A percentile compares a stretch with the other conserved stretches of the same genome.
These are phyloP conservation scores for Podila minutissima DNA, from an alignment of 192 early-diverging fungal genomes.

Conservation along the genomic window DNA sequence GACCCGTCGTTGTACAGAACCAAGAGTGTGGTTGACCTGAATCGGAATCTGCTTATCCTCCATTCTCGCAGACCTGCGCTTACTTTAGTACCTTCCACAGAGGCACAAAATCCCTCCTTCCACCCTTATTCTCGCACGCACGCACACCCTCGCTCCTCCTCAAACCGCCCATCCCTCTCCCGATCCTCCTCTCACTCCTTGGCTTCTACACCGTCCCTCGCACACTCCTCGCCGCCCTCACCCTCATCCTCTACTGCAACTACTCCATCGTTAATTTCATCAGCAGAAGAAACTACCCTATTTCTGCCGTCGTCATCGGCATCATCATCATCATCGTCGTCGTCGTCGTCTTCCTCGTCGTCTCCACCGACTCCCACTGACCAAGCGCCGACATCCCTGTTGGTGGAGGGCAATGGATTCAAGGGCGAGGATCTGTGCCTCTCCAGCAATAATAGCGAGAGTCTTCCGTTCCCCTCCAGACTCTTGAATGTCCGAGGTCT, in stretches of 20 bases:
- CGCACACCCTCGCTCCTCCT: neutral
- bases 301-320: neutral
- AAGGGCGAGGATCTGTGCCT: neutral
- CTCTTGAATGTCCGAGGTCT: neutral
- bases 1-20: neutral
- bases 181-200: neutral
- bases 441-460: neutral
- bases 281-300: neutral
- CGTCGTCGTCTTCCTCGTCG: neutral
- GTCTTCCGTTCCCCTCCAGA: neutral
- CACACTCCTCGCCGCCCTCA: neutral
- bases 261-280: neutral
- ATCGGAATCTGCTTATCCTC: neutral
- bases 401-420: neutral
- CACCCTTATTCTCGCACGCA: neutral
- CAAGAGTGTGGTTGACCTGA: neutral
- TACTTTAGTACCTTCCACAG: neutral
- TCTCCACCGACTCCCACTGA: neutral
- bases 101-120: neutral
- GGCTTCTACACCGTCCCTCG: neutral
- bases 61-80: neutral
- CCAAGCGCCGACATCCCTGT: neutral
- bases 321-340: neutral
- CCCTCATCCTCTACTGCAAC: conserved; percentile 3
- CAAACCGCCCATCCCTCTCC: neutral